Percentiles rank a stretch among this genome's conserved stretches.
These are phyloP conservation scores for Phytophthora uliginosa DNA, from an alignment of 352 stramenopile genomes.

Conservation along the genomic window DNA sequence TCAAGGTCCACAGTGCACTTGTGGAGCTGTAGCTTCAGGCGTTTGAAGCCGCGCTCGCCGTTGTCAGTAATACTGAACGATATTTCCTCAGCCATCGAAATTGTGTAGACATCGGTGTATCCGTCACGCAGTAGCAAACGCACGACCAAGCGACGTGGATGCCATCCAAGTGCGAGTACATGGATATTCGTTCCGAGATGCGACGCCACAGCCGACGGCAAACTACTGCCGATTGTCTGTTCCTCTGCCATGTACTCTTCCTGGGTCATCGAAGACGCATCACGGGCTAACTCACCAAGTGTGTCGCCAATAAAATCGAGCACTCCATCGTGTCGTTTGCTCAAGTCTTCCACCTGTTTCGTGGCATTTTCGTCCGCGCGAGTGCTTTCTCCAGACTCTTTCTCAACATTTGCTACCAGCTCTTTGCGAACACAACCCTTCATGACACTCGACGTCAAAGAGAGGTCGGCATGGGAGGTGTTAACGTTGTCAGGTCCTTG, in stretches of 20 bases:
- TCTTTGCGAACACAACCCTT: slow-evolving; percentile 67
- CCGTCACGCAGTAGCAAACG: slow-evolving; percentile 35
- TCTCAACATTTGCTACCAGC: neutral
- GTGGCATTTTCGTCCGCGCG: neutral
- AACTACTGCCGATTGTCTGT: slow-evolving; percentile 22
- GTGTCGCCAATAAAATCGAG: slow-evolving; percentile 43
- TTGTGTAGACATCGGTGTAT: slow-evolving; percentile 42
- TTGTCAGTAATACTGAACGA: slow-evolving; percentile 17
- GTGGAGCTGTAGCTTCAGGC: slow-evolving; percentile 29
- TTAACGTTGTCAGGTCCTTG: slow-evolving; percentile 6
- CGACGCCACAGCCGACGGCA: slow-evolving; percentile 26
- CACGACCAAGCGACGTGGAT: slow-evolving; percentile 19
- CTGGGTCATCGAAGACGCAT: slow-evolving; percentile 24
- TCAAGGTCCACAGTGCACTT: slow-evolving; percentile 32
- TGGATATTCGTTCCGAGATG: slow-evolving; percentile 29
- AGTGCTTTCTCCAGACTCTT: neutral
- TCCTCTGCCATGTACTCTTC: slow-evolving; percentile 24
- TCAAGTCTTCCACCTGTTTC: slow-evolving; percentile 1
- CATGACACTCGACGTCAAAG: slow-evolving; percentile 39
- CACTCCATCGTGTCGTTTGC: slow-evolving; percentile 22
- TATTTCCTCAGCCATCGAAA: slow-evolving; percentile 28
- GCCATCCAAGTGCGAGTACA: slow-evolving; percentile 42
- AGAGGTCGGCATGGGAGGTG: slow-evolving; percentile 28
- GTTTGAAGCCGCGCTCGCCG: slow-evolving; percentile 16
- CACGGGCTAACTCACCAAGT: slow-evolving; percentile 21